Conservation (phyloP, 2,329 filamentous ascomycete genomes). For the Penicillium sp. region DNA sequence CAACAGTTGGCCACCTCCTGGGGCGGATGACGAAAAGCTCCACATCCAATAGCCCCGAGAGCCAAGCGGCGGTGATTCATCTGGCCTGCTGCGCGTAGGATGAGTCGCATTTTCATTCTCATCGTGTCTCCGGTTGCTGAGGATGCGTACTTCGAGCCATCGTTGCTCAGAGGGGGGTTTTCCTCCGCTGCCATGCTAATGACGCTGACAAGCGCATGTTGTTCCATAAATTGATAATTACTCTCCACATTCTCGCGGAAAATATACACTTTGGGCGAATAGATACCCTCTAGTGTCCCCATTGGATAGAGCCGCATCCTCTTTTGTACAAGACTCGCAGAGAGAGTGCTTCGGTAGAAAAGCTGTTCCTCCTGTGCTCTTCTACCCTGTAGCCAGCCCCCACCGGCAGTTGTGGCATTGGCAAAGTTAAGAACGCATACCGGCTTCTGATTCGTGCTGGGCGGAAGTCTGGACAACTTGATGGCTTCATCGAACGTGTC, state of each 20-base stretch:
- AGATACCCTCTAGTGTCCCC: constrained; percentile 50
- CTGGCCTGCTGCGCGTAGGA: constrained; percentile 57
- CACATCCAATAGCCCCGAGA: constrained; percentile 66
- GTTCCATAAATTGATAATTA: constrained; percentile 47
- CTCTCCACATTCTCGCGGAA: constrained; percentile 51
- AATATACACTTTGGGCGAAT: constrained; percentile 58
- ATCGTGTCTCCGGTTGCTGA: constrained; percentile 51
- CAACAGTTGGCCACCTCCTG: constrained; percentile 62
- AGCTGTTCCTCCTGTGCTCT: constrained; percentile 67
- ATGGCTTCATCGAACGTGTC: constrained; percentile 59
- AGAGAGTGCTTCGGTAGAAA: constrained; percentile 57
- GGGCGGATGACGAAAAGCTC: constrained; percentile 61
- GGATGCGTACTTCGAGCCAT: constrained; percentile 39
- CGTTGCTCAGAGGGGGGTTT: constrained; percentile 35
- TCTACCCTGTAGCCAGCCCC: constrained; percentile 60
- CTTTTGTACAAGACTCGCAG: constrained; percentile 29
- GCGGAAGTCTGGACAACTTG: constrained; percentile 27
- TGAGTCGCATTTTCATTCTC: constrained; percentile 61
- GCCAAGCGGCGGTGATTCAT: constrained; percentile 58
- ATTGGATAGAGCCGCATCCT: constrained; percentile 53
- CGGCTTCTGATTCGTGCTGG: constrained; percentile 22
- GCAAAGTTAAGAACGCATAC: constrained; percentile 66
- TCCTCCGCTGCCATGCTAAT: constrained; percentile 59
- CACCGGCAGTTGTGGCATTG: constrained; percentile 55
- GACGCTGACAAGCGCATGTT: constrained; percentile 50